Base-by-base conservation (phyloP, 352 stramenopile species). In the Globisporangium paroecandrum region DNA sequence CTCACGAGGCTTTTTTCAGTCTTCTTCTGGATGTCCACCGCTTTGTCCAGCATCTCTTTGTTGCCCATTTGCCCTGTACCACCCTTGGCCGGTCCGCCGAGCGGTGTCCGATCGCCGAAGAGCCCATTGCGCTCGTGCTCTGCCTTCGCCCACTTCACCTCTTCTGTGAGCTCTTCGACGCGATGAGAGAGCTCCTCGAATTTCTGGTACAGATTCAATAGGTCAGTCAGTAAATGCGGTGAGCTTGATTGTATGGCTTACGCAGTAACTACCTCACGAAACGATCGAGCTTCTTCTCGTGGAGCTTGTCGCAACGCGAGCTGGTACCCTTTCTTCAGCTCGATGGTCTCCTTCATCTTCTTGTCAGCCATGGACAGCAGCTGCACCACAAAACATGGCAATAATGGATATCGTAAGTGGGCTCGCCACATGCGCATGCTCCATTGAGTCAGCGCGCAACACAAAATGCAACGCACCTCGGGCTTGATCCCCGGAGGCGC, bases 251-350 rank as follows among this genome's bases (percentile, higher is more conserved):
- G 3, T 1, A 18, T 20, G 12, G 20, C 22, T 24, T 18, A 58
- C 24, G 8, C 8, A 22, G 25, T 4, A 22, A 41, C 20, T 68
- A 95, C 88, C 75, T 95, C 86, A 66, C 78, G 77, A 63, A 89
- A 93, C 15, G 81, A 69, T 58, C 77, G 75, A 13, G 85, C 80
- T 63, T 93, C 76, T 55, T 94, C 83, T 13, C 85, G 78, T 12
- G 81, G 79, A 29, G 85, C 88, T 74, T 96, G 88, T 27, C 83
- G 82, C 27, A 96, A 71, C 3, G 88, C 85, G 20, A 94, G 70
- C 61, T 93, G 85, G 66, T 91, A 96, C 38, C 86, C 86, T 71
- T 96, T 96, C 70, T 91, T 90, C 61, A 96, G 79, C 70, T 94
- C 85, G 27, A 94, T 71, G 36, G 89, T 83, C 73, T 96, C 86